Conservation (phyloP, 2,329 filamentous ascomycete species). For the Simplicillium sp. region DNA sequence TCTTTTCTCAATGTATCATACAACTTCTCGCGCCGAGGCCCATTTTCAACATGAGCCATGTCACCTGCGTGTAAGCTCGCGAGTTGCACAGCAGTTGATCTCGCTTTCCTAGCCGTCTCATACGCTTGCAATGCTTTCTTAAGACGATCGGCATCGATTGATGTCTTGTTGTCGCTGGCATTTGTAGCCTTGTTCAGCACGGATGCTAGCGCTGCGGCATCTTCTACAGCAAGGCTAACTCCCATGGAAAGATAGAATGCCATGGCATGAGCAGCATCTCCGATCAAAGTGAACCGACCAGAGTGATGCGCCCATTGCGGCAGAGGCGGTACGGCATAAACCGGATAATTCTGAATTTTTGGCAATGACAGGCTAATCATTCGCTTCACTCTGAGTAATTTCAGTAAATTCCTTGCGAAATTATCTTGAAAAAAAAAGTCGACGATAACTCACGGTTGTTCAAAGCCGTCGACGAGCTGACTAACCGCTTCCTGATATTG, state of each 20-base stretch:
- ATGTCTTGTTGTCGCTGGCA: neutral
- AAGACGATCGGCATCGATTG: neutral
- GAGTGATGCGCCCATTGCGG: constrained; percentile 7
- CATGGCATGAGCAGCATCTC: constrained; percentile 12
- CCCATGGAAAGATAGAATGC: constrained; percentile 12
- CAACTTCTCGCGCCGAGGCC: constrained; percentile 1
- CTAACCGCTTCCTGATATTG: constrained; percentile 5
- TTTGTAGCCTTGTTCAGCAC: constrained; percentile 3
- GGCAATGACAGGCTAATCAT: constrained; percentile 5
- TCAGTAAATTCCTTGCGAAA: no score
- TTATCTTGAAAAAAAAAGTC: neutral
- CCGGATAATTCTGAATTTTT: constrained; percentile 10
- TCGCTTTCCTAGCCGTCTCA: constrained; percentile 6
- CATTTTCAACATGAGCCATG: constrained; percentile 5
- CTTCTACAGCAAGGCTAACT: constrained; percentile 11
- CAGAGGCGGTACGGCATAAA: constrained; percentile 8
- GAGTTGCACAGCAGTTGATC: constrained; percentile 7
- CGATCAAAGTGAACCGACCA: constrained; percentile 8
- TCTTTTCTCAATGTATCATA: constrained; percentile 6
- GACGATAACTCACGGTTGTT: constrained; percentile 1
- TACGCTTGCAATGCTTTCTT: constrained; percentile 5
- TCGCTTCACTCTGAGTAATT: constrained; percentile 5
- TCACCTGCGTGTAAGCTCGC: constrained; percentile 9
- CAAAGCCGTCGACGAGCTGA: constrained; percentile 3
- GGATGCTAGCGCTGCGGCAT: constrained; percentile 9